Evolutionary conservation across 805 yeast species (phyloP).

Genomic region (Candida ovalis): DNA sequence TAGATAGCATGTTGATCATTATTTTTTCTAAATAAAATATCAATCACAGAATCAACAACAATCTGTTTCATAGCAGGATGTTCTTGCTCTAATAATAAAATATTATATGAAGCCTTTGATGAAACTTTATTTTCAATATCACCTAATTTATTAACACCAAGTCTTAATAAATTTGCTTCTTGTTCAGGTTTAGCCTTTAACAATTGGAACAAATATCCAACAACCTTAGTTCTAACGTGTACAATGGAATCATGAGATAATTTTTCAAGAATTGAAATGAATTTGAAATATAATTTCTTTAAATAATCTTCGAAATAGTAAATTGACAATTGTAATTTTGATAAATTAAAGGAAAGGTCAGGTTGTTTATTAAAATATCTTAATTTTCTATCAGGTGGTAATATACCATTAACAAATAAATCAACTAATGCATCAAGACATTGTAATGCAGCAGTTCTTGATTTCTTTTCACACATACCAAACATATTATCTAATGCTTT

Average conservation of each 20-base stretch:
- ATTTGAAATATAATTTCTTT: slow-evolving; percentile 69
- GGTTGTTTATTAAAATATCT: slow-evolving; percentile 76
- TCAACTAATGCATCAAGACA: slow-evolving; percentile 88
- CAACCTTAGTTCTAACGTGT: slow-evolving; percentile 76
- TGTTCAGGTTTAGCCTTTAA: slow-evolving; percentile 90
- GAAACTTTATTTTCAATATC: slow-evolving; percentile 88
- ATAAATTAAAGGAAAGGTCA: slow-evolving; percentile 35
- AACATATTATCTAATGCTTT: slow-evolving; percentile 78
- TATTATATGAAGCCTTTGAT: slow-evolving; percentile 78
- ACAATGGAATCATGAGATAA: slow-evolving; percentile 88
- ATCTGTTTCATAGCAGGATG: slow-evolving; percentile 95
- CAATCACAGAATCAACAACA: slow-evolving; percentile 74
- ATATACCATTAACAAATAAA: slow-evolving; percentile 74
- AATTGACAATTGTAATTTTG: slow-evolving; percentile 59
- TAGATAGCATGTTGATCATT: slow-evolving; percentile 86
- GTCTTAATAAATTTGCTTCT: slow-evolving; percentile 82
- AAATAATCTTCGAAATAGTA: slow-evolving; percentile 88
- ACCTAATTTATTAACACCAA: slow-evolving; percentile 93
- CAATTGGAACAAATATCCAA: slow-evolving; percentile 74
- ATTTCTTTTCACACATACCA: slow-evolving; percentile 81
- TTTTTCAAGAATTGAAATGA: slow-evolving; percentile 72
- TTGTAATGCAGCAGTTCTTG: slow-evolving; percentile 89
- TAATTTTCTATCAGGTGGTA: slow-evolving; percentile 85
- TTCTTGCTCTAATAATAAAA: slow-evolving; percentile 76
- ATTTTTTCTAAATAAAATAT: slow-evolving; percentile 67